A percentile compares a stretch with the other conserved stretches of the same genome.
Conservation (phyloP, 495 filamentous ascomycete genomes). For the Trichoderma reesei region DNA sequence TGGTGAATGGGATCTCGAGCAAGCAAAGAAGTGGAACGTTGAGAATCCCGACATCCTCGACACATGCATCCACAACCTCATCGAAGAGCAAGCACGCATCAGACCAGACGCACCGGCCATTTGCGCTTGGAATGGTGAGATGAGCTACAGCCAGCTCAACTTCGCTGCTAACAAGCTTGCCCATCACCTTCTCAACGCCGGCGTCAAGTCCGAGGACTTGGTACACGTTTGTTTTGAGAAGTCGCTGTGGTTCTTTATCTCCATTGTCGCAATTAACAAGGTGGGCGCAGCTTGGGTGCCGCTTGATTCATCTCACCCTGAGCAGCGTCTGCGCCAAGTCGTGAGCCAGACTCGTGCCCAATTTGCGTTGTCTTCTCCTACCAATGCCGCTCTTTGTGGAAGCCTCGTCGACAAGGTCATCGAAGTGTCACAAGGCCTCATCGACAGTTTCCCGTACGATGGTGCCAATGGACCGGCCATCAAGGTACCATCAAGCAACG, state of each 20-base stretch:
- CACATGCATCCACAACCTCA: constrained; percentile 19
- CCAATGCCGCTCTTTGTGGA: constrained; percentile 29
- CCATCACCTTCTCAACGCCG: constrained; percentile 24
- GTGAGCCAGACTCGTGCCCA: not conserved
- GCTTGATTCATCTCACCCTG: constrained; percentile 42
- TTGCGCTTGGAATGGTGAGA: constrained; percentile 43
- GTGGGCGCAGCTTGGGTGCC: constrained; percentile 1
- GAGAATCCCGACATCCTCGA: constrained; percentile 12
- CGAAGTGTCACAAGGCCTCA: constrained; percentile 39
- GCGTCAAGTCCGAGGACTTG: constrained; percentile 36
- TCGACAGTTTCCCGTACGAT: constrained; percentile 5
- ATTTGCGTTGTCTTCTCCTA: constrained; percentile 7
- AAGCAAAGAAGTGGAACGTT: not conserved
- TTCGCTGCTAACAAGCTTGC: constrained; percentile 33
- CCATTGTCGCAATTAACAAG: constrained; percentile 31
- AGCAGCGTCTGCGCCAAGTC: constrained; percentile 30
- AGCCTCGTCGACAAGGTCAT: constrained; percentile 37
- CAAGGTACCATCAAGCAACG: not conserved
- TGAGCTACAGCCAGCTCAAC: constrained; percentile 44
- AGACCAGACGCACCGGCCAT: constrained; percentile 19
- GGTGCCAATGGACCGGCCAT: not conserved
- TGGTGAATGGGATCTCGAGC: constrained; percentile 8
- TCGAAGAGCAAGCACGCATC: constrained; percentile 15
- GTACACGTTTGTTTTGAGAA: constrained; percentile 39
- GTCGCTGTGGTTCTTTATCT: constrained; percentile 32